These are phyloP conservation scores for Pluteus cervinus DNA, from an alignment of 768 basidiomycete species.

Conservation along the genomic window DNA sequence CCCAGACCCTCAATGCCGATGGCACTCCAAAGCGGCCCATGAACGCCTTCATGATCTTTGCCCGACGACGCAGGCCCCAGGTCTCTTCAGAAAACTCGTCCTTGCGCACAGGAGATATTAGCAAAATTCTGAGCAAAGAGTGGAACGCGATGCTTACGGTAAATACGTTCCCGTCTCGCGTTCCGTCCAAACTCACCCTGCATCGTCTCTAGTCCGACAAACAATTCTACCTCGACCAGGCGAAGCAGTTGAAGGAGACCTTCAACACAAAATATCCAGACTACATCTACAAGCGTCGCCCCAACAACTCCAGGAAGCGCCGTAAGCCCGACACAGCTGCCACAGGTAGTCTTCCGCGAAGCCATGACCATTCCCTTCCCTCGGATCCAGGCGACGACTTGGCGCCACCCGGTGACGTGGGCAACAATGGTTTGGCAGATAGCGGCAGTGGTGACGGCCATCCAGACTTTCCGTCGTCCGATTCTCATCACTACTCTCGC, in stretches of 20 bases:
- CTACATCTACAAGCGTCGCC: constrained; percentile 84
- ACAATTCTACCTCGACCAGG: constrained; percentile 84
- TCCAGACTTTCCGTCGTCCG: too few relatives aligned
- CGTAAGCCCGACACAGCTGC: constrained; percentile 39
- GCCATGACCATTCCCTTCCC: too few relatives aligned
- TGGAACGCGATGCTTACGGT: constrained; percentile 80
- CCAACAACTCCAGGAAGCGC: constrained; percentile 76
- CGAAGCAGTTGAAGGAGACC: constrained; percentile 77
- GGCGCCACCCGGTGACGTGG: too few relatives aligned
- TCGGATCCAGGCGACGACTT: constrained; percentile 26
- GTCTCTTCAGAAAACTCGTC: constrained; percentile 84
- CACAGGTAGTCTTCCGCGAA: too few relatives aligned
- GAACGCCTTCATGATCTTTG: constrained; percentile 95
- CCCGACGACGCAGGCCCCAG: constrained; percentile 74
- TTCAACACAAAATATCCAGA: constrained; percentile 86
- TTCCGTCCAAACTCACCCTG: constrained; percentile 8
- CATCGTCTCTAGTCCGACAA: constrained; percentile 61
- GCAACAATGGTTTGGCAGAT: too few relatives aligned
- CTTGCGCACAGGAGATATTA: constrained; percentile 87
- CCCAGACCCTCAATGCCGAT: constrained; percentile 78
- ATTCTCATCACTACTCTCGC: constrained; percentile 21
- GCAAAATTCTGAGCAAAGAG: constrained; percentile 81
- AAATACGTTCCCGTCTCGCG: constrained; percentile 19
- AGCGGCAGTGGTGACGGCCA: too few relatives aligned
- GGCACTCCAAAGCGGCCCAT: constrained; percentile 87